A percentile compares a stretch with the other conserved stretches of the same genome.
Conservation (phyloP, 208 protist species). For the Trypanosoma brucei region DNA sequence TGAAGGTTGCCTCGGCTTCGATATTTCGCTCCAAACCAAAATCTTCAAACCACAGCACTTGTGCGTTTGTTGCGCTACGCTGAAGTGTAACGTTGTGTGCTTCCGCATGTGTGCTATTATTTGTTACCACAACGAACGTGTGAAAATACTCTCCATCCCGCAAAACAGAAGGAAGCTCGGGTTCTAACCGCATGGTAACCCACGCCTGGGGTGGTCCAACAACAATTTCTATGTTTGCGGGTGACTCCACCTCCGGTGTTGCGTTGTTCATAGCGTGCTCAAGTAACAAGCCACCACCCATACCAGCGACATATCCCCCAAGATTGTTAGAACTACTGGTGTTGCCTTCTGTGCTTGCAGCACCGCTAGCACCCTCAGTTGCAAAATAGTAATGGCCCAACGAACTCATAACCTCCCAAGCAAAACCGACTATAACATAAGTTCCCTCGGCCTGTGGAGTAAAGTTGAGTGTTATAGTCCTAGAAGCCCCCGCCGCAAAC, state of each 20-base stretch:
- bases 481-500: conserved; percentile 25
- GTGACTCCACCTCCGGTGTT: conserved; percentile 42
- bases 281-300: background rate
- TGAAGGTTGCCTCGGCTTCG: conserved; percentile 34
- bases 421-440: conserved; percentile 74
- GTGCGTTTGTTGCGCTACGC: conserved; percentile 57
- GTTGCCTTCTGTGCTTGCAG: background rate
- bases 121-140: conserved; percentile 55
- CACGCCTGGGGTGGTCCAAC: conserved; percentile 60
- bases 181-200: conserved; percentile 45
- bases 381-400: conserved; percentile 85
- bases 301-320: conserved; percentile 28
- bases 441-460: conserved; percentile 48
- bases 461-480: conserved; percentile 50
- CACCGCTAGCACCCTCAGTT: conserved; percentile 32
- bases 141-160: conserved; percentile 75
- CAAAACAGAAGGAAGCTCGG: conserved; percentile 54
- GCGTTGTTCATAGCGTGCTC: conserved; percentile 77
- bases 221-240: conserved; percentile 61
- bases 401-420: conserved; percentile 50
- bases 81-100: conserved; percentile 68
- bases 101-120: conserved; percentile 46
- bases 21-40: conserved; percentile 42
- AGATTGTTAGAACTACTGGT: conserved; percentile 4
- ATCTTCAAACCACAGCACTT: conserved; percentile 56